Conservation (phyloP, 345 rosid genomes). For the Tarenaya hassleriana region DNA sequence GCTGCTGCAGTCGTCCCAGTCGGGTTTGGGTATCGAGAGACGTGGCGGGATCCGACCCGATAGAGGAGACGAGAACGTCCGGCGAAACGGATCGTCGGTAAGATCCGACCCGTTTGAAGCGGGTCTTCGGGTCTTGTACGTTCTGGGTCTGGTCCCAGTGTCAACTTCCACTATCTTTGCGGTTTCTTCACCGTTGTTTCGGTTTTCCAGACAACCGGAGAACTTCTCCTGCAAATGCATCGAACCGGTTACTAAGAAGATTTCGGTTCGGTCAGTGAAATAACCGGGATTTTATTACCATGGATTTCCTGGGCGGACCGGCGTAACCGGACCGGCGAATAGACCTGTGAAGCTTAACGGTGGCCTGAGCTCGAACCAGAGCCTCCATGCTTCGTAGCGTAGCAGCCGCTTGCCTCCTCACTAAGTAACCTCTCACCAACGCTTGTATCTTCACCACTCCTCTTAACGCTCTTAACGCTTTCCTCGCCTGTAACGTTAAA, state of each 20-base stretch:
- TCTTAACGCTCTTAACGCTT: constrained; percentile 59
- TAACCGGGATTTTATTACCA: constrained; percentile 29
- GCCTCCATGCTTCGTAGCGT: constrained; percentile 77
- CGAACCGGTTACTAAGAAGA: constrained; percentile 1
- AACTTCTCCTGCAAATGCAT: constrained; percentile 52
- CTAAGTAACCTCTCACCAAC: constrained; percentile 61
- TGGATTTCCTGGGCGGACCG: constrained; percentile 44
- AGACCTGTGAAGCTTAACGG: constrained; percentile 42
- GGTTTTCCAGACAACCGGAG: constrained; percentile 47
- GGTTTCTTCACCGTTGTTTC: constrained; percentile 40
- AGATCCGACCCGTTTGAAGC: constrained; percentile 37
- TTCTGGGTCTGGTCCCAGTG: constrained; percentile 46
- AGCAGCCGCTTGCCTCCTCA: constrained; percentile 61
- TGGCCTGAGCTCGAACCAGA: constrained; percentile 66
- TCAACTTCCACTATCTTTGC: constrained; percentile 86
- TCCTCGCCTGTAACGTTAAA: constrained; percentile 55
- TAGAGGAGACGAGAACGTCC: constrained; percentile 28
- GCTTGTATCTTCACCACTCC: constrained; percentile 83
- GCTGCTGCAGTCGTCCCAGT: constrained; percentile 45
- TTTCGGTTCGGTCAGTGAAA: constrained; percentile 12
- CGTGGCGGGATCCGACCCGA: constrained; percentile 32
- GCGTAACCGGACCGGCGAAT: constrained; percentile 21
- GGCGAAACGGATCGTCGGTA: constrained; percentile 38
- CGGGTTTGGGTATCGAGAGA: constrained; percentile 27
- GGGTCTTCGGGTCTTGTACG: constrained; percentile 46